Evolutionary conservation across 169 alveolate genomes (phyloP).

Genomic region (Plasmodium adleri): DNA sequence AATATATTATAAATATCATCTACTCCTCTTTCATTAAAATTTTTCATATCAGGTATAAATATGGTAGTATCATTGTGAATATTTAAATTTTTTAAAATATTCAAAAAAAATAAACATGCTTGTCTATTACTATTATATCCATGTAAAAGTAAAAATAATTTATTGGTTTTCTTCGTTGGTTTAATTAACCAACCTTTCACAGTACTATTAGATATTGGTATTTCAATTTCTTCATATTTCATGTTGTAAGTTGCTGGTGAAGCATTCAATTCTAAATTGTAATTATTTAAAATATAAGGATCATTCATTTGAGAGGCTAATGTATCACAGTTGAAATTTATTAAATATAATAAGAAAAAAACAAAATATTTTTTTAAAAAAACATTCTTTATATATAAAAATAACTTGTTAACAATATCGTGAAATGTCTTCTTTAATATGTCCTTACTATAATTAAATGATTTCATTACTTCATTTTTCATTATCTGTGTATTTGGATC

Average conservation of each 20-base stretch:
- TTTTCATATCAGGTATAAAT: constrained; percentile 68
- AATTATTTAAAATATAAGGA: constrained; percentile 67
- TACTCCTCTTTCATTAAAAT: constrained; percentile 62
- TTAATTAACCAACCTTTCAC: constrained; percentile 69
- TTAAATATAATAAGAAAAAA: constrained; percentile 54
- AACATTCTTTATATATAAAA: constrained; percentile 67
- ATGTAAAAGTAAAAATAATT: constrained; percentile 66
- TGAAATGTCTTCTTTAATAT: constrained; percentile 60
- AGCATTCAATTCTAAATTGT: constrained; percentile 51
- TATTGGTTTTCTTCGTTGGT: constrained; percentile 51
- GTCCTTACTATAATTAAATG: constrained; percentile 46
- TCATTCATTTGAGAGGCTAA: constrained; percentile 53
- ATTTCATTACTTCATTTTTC: constrained; percentile 59
- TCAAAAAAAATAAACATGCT: constrained; percentile 68
- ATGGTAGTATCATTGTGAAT: constrained; percentile 65
- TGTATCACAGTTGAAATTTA: constrained; percentile 61
- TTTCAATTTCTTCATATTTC: constrained; percentile 68
- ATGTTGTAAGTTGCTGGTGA: constrained; percentile 45
- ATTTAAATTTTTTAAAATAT: constrained; percentile 69
- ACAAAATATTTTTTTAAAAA: constrained; percentile 71
- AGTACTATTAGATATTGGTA: constrained; percentile 15
- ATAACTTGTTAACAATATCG: constrained; percentile 61
- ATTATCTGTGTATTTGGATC: constrained; percentile 64
- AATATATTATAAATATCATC: constrained; percentile 65
- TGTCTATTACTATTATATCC: constrained; percentile 72